These are phyloP conservation scores for Hortiboletus flavorubellus DNA, from an alignment of 768 basidiomycete species.

Conservation along the genomic window DNA sequence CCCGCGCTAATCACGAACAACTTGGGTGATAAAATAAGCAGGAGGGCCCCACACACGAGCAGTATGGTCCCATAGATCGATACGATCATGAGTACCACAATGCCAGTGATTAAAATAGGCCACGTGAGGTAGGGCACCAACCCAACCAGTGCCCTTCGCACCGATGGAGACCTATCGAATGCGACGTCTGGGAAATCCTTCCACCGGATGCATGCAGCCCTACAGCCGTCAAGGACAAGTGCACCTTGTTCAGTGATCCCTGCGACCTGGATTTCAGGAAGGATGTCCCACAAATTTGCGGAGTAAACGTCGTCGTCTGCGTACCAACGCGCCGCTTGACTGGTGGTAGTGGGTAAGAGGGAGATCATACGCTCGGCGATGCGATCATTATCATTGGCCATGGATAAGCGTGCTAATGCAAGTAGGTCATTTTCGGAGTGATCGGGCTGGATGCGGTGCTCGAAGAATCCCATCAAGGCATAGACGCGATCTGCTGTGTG, in stretches of 20 bases:
- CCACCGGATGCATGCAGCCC: slow-evolving; percentile 18
- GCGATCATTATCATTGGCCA: slow-evolving; percentile 24
- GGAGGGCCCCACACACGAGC: neutral
- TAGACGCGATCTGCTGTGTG: slow-evolving; percentile 20
- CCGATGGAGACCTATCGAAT: slow-evolving; percentile 6
- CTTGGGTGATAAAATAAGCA: slow-evolving; percentile 3
- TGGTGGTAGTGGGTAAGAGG: slow-evolving; percentile 8
- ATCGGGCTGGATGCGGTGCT: slow-evolving; percentile 18
- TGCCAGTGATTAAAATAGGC: slow-evolving; percentile 5
- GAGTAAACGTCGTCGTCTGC: slow-evolving; percentile 15
- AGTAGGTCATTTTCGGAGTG: slow-evolving; percentile 12
- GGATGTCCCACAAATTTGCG: slow-evolving; percentile 18
- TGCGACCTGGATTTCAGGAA: slow-evolving; percentile 18
- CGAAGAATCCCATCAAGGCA: slow-evolving; percentile 23
- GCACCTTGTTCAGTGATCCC: slow-evolving; percentile 16
- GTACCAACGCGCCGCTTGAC: slow-evolving; percentile 13
- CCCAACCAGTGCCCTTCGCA: slow-evolving; percentile 4
- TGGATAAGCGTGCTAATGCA: slow-evolving; percentile 18
- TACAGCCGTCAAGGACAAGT: slow-evolving; percentile 19
- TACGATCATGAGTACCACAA: too few species aligned
- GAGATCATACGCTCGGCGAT: slow-evolving; percentile 23
- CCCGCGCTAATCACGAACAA: slow-evolving; percentile 12
- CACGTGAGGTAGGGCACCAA: slow-evolving; percentile 11
- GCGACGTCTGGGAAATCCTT: slow-evolving; percentile 18
- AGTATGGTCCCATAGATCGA: neutral